Base-by-base conservation (phyloP, 1,284 basidiomycete species). In the Inonotus hispidus region DNA sequence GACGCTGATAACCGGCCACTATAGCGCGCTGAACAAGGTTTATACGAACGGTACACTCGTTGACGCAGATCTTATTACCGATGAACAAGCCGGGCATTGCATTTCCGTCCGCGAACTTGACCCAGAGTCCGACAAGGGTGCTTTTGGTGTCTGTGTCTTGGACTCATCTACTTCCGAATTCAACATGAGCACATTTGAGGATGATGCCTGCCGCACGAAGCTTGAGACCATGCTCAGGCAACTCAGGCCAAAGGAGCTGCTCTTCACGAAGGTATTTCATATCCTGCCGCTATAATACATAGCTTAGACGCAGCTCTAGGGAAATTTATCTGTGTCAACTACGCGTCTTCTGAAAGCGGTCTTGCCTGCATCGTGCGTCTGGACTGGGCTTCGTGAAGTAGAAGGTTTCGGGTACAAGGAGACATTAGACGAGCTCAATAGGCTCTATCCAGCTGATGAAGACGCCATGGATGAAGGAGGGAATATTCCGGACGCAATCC, bases 151-250 rank as follows among this genome's bases (percentile, higher is more conserved):
- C 45, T 97, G 94, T 69, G 87, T 95, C n/a, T 76, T 99, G 67
- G 97, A 99, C 71, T 95, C 95, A 62, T 84, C 95, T 6, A 99
- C 97, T 0, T 96, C 95, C 63, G 92, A 98, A 72, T 99, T 99
- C 78, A 91, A 94, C 68, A 73, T 99, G 68, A 90, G 92, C 58
- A 80, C 83, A 1, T 98, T 99, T 70, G 84, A 91, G 61, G 97
- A 99, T 69, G 97, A 99, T 71, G 82, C 92, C 14, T 95, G 91
- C 68, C 83, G 94, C 43, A 98, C 96, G 2, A 89, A 88, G 68
- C 77, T 99, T 64, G 96, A 99, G 76, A 99, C 97, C 0, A 77
- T 98, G 70, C 85, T 99, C 74, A 82, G 96, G 62, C 95, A 98
- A 70, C 78, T 98, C 58, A 81, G 95, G 55, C 93, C 94, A 0